phyloP scores from a whole-genome alignment of 1,284 basidiomycete genomes.

The Rhodotorula sp. region DNA sequence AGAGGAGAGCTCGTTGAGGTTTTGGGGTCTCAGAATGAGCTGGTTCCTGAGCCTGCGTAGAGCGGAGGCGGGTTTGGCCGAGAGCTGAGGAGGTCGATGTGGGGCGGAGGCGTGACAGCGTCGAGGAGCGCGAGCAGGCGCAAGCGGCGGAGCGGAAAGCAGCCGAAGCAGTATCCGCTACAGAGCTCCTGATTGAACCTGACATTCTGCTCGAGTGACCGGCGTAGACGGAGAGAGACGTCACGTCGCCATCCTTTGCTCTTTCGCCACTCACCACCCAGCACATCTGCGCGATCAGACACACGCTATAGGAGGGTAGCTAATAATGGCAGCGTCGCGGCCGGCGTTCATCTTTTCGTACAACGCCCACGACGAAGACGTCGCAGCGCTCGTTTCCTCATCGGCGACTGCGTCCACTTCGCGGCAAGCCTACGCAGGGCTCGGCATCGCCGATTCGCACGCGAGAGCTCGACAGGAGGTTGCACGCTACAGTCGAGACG shows the following conservation, averaged over 20 bases:
- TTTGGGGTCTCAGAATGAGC: background rate
- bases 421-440: background rate
- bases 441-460: background rate
- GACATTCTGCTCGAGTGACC: too few species aligned
- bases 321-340: background rate
- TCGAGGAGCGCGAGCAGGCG: background rate
- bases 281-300: background rate
- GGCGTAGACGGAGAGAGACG: too few species aligned
- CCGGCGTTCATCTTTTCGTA: slow-evolving; percentile 22
- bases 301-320: background rate
- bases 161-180: too few species aligned
- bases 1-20: slow-evolving; percentile 27
- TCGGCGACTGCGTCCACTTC: background rate
- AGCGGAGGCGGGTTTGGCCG: background rate
- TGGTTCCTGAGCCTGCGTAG: background rate
- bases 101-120: background rate
- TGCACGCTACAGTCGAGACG: background rate
- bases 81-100: background rate
- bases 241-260: too few species aligned
- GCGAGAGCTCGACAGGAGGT: background rate
- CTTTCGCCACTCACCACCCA: too few species aligned
- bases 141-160: background rate
- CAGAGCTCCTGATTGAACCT: too few species aligned
- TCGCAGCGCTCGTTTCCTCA: background rate
- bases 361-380: slow-evolving; percentile 11